Base-by-base conservation (phyloP, 192 early-diverging fungal genomes). In the Backusella morwellensis region DNA sequence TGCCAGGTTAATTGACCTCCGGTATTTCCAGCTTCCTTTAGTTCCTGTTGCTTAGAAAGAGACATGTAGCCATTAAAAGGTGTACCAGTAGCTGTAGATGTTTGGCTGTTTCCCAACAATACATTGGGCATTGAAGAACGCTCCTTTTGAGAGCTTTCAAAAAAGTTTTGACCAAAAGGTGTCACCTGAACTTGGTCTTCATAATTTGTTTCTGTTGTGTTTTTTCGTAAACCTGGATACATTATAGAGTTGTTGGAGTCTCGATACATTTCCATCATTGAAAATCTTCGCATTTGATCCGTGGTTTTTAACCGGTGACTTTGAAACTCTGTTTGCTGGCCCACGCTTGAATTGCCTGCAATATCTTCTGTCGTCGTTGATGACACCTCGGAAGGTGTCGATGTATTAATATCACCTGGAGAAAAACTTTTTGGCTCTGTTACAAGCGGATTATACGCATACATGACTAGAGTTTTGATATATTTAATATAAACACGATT, bases 1-100 rank as follows among this genome's bases (percentile, higher is more conserved):
- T 75, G 59, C 23, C 38, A 67, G 35, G 63, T 41, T 36, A 42
- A 68, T 6, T 68, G 59, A 35, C 29, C 59, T 68, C 67, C 74
- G 23, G 54, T 35, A 38, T 70, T 36, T 41, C 68, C 68, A 12
- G 36, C 11, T 40, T 70, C 35, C 4, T 38, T 38, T 29, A 6
- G 35, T 19, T 70, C 35, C 19, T 21, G 6, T 26, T 41, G 68
- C 7, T 70, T 19, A 9, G 21, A 38, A 23, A 40, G 68, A 40
- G 35, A 35, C 7, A 63, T 29, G 3, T 26, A 68, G 19, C 66
- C 11, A 14, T 23, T 26, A 4, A 63, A 26, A 1, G 56, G 56
- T 63, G 56, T 14, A 63, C 56, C 29, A 11, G 56, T 63, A 12
- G 56, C 6, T 6, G 19, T n/a, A 50, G 47, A 19, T 6, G 6